Evolutionary conservation across 1,284 basidiomycete species (phyloP).

Genomic region (Ustilago sp.): DNA sequence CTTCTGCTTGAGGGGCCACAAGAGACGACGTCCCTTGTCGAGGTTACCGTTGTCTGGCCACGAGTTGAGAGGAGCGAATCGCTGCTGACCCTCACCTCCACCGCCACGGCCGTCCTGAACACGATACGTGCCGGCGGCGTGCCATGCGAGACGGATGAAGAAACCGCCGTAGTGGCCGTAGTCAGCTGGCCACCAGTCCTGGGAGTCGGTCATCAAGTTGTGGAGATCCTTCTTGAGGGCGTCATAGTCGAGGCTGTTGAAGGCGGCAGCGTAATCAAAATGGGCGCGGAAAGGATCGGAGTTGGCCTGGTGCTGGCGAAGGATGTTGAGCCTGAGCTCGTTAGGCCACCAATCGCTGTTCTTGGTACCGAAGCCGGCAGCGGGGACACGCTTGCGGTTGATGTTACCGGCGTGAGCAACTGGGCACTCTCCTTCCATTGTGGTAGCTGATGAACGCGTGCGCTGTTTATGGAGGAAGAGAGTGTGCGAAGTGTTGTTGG

Average conservation of each 20-base stretch:
- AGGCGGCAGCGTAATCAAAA: conserved; percentile 40
- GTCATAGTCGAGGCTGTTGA: conserved; percentile 45
- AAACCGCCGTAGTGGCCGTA: conserved; percentile 49
- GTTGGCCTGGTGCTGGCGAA: conserved; percentile 41
- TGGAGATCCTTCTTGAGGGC: conserved; percentile 46
- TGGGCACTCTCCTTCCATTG: conserved; percentile 40
- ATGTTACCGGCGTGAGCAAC: conserved; percentile 35
- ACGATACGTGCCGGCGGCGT: conserved; percentile 49
- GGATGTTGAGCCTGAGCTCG: conserved; percentile 38
- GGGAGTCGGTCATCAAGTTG: conserved; percentile 41
- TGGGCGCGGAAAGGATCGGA: conserved; percentile 40
- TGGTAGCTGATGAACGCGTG: background rate
- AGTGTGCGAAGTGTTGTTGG: background rate
- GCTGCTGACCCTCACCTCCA: conserved; percentile 45
- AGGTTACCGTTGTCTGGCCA: conserved; percentile 50
- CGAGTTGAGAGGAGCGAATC: conserved; percentile 48
- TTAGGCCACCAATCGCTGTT: conserved; percentile 49
- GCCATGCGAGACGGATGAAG: conserved; percentile 46
- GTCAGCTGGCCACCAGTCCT: conserved; percentile 50
- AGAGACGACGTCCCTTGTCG: conserved; percentile 48
- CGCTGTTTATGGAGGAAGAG: background rate
- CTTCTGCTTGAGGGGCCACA: conserved; percentile 53
- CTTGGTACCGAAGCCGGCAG: conserved; percentile 36
- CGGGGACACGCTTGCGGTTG: conserved; percentile 38
- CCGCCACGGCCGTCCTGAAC: conserved; percentile 49